Evolutionary conservation across 768 basidiomycete species (phyloP), one percentile per base, ranked within the genome.

Genomic region (Suillus paluster): DNA sequence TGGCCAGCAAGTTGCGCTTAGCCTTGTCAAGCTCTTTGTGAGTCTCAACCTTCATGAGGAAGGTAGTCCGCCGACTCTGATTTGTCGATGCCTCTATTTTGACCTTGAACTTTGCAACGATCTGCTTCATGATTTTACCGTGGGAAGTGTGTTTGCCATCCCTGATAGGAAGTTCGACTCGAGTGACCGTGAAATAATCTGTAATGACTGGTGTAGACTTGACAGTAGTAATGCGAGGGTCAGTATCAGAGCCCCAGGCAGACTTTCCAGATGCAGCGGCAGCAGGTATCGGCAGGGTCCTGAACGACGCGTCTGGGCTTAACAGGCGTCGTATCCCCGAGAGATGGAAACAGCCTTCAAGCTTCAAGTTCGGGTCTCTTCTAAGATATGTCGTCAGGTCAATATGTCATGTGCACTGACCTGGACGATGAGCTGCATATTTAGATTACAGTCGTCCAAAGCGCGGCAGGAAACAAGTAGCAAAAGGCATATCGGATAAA

Each of bases 11-110:
- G 68, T 79, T 85, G 63, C 89, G 86, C 73, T 92, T 94, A 55
- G 95, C 95, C 77, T 89, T 91, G 69, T 93, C 91, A 49, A 98
- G 84, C 67, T 93, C 91, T 78, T 92, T 94, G 79, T 94, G 87
- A 63, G 88, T 88, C 62, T 94, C 91, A 3, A 91, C 90, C 80
- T 92, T 95, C 78, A 99, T 79, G 74, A 92, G 85, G 80, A 99
- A 98, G 38, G 95, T 97, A 59, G 95, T 98, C 72, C 94, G 89
- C 68, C 90, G 89, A 64, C 88, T 83, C 81, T 94, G 92, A 76
- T 95, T 96, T 69, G 86, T 89, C 55, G 91, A 93, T 58, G 95
- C 92, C 75, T 99, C 95, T 64, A 99, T 79, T 75, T 89, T 91
- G 79, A 95, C 91, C 78, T 94, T 96, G 80, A 90, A 89, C 74